These are phyloP conservation scores for Angophora floribunda DNA, from an alignment of 345 rosid genomes.

Conservation along the genomic window DNA sequence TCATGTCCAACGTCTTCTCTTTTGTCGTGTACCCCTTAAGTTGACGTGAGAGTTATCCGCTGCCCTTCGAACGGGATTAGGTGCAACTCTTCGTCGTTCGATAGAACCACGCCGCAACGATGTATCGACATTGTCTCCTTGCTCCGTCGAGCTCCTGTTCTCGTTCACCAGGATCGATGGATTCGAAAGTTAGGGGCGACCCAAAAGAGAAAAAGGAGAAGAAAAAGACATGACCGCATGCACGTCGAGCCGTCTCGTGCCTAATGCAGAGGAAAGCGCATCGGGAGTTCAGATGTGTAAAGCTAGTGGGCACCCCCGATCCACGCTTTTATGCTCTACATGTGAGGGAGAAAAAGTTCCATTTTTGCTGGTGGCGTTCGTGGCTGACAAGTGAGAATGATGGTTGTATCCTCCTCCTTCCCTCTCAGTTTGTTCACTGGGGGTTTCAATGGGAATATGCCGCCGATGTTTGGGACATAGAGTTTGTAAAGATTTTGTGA, in stretches of 20 bases:
- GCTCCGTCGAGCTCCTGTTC: not conserved
- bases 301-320: not conserved
- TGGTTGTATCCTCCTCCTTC: not conserved
- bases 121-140: not conserved
- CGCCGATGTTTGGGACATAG: not conserved
- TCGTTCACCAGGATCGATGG: not conserved
- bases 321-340: not conserved
- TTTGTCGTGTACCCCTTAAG: not conserved
- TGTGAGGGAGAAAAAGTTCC: not conserved
- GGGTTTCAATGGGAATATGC: not conserved
- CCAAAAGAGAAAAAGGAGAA: too few species aligned
- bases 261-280: not conserved
- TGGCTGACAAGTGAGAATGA: not conserved
- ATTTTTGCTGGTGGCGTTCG: not conserved
- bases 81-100: not conserved
- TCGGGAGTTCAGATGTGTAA: not conserved
- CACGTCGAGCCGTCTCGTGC: not conserved
- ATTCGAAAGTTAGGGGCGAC: not conserved
- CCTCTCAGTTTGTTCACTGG: not conserved
- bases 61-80: not conserved
- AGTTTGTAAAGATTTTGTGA: not conserved
- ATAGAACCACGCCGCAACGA: not conserved
- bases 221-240: not conserved
- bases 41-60: not conserved
- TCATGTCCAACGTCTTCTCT: not conserved